Conservation (phyloP, 208 protist genomes). For the Crithidia thermophila region DNA sequence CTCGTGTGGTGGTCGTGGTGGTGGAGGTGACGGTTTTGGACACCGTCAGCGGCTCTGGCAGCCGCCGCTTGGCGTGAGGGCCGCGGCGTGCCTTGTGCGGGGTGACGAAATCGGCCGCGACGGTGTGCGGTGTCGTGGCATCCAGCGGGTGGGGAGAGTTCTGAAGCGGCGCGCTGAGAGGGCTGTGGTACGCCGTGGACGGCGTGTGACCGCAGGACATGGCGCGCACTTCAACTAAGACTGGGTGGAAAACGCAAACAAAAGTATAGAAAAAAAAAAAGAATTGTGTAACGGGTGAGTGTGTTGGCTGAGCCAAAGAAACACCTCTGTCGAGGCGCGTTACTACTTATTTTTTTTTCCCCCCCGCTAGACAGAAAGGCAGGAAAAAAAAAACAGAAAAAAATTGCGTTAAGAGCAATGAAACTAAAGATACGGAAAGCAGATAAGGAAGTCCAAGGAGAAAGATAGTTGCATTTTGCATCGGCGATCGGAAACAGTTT, state of each 20-base stretch:
- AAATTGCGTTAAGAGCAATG: background rate
- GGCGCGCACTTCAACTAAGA: too few species aligned
- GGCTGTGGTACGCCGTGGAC: background rate
- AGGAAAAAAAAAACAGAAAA: background rate
- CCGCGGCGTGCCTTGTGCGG: background rate
- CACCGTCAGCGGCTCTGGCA: too few species aligned
- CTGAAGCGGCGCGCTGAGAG: background rate
- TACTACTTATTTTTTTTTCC: too few species aligned
- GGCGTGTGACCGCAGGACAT: too few species aligned
- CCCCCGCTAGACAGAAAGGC: too few species aligned
- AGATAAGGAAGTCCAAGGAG: too few species aligned
- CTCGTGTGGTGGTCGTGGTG: background rate
- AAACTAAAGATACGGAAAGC: background rate
- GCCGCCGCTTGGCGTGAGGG: background rate
- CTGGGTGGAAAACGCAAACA: background rate
- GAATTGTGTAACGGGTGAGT: too few species aligned
- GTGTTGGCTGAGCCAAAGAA: too few species aligned
- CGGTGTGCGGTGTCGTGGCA: constrained; percentile 3
- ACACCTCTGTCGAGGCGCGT: too few species aligned
- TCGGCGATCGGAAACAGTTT: too few species aligned
- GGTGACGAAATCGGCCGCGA: background rate
- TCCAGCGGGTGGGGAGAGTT: background rate
- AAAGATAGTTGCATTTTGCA: too few species aligned
- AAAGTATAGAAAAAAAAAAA: background rate
- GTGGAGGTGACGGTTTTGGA: too few species aligned